Base-by-base conservation (phyloP, 192 early-diverging fungal genomes). In the Obelidium mucronatum region DNA sequence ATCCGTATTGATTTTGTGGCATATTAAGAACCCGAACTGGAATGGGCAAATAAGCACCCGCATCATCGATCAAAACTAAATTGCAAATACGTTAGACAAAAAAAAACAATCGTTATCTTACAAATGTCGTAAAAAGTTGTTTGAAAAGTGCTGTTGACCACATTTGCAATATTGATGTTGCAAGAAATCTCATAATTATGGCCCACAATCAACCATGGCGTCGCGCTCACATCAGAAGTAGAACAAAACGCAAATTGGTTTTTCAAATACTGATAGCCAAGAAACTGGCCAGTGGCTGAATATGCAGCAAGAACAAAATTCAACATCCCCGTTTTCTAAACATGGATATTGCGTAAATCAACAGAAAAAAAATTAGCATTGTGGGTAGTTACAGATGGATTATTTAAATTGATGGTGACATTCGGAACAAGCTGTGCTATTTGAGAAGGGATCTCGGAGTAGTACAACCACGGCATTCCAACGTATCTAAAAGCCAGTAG, bases 111-210 rank as follows among this genome's bases (percentile, higher is more conserved):
- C 11, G 28, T 4, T 22, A 17, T 76, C 79, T 52, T 79, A 85
- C 84, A 88, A 26, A 84, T 22, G 36, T 88, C 85, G 55, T 84
- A 86, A 70, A 88, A 85, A 2, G 80, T 48, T 4, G 76, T 84
- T 24, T 77, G 30, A n/a, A 56, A n/a, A 19, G 58, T 64, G 30
- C 48, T 63, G 68, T 77, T 70, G 11, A 75, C 48, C 1, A 76
- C 55, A 1, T 44, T 65, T 2, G 64, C 30, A 28, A 88, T 56
- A 59, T 82, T 84, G n/a, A 86, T 60, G 24, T 54, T 60, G 66
- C 84, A 85, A 13, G 58, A 53, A 0, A 56, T 62, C 15, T 69
- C 39, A 70, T 78, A 87, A 51, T 81, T 75, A 52, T 83, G 67
- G 0, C 82, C 86, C 15, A 84, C 77, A 28, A 42, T 42, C 11